Evolutionary conservation across 257 asterid species (phyloP).

Genomic region (Fraxinus anomala): DNA sequence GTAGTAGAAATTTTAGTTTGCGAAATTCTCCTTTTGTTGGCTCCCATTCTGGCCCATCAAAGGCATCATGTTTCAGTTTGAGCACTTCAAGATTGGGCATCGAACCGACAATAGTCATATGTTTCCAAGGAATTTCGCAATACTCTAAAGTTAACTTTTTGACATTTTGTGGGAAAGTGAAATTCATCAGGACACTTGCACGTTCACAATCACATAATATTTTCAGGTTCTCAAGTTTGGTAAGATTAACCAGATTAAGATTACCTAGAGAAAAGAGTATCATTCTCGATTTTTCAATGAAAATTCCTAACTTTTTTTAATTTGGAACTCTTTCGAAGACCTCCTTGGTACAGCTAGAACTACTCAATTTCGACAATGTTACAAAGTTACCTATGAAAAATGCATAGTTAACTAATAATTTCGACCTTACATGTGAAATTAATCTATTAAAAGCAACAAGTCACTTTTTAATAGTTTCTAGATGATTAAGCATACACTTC

Average conservation of each 20-base stretch:
- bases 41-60: conserved; percentile 22
- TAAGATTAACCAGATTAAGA: conserved; percentile 17
- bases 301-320: conserved; percentile 19
- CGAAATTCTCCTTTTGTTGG: conserved; percentile 16
- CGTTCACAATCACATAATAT: no score
- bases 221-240: conserved; percentile 15
- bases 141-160: conserved; percentile 16
- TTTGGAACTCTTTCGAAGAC: conserved; percentile 9
- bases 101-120: conserved; percentile 19
- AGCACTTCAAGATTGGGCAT: conserved; percentile 27
- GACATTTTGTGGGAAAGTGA: conserved; percentile 18
- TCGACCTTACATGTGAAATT: no score
- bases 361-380: conserved; percentile 1
- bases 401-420: no score
- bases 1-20: conserved; percentile 13
- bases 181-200: neutral
- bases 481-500: no score
- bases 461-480: no score
- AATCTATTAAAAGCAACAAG: no score
- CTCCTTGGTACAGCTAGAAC: conserved; percentile 16
- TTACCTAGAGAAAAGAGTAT: neutral
- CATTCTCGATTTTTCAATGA: neutral
- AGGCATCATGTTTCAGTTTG: conserved; percentile 17
- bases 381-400: conserved; percentile 16
- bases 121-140: conserved; percentile 13